These are phyloP conservation scores for Asterella californica DNA, from an alignment of 225 moss, liverwort and hornwort species.

Conservation along the genomic window DNA sequence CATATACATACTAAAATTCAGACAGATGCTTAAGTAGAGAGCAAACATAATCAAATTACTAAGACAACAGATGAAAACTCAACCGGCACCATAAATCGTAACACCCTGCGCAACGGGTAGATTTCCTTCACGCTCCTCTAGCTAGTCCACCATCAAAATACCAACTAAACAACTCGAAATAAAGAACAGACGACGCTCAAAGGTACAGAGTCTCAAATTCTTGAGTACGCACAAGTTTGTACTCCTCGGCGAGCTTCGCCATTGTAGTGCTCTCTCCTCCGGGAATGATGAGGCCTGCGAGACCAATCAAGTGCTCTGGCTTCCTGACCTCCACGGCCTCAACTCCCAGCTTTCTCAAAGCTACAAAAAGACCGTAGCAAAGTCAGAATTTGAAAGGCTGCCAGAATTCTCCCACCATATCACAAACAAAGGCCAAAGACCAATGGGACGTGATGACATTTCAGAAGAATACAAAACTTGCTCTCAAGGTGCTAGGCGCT, in stretches of 20 bases:
- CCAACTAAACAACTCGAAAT: not conserved
- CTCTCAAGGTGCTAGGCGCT: not conserved
- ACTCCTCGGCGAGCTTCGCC: slow-evolving; percentile 90
- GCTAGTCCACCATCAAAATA: not conserved
- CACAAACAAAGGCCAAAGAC: not conserved
- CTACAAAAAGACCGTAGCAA: slow-evolving; percentile 30
- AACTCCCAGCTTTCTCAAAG: slow-evolving; percentile 81
- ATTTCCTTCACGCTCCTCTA: not conserved
- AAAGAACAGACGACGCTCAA: not conserved
- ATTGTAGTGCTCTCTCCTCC: slow-evolving; percentile 99
- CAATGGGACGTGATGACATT: not conserved
- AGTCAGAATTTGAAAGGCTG: not conserved
- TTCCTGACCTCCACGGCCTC: slow-evolving; percentile 85
- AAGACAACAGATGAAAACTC: too few species aligned
- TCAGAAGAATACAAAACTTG: not conserved
- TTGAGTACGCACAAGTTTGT: slow-evolving; percentile 54
- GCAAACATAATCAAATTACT: too few species aligned
- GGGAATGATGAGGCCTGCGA: slow-evolving; percentile 87
- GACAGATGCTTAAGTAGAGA: too few species aligned
- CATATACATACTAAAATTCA: not conserved
- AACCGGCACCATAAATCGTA: too few species aligned
- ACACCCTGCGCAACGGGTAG: too few species aligned
- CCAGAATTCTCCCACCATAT: not conserved
- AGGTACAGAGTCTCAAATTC: too few species aligned
- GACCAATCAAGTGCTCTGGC: slow-evolving; percentile 76